These are phyloP conservation scores for Ilyonectria destructans DNA, from an alignment of 2,329 filamentous ascomycete genomes.

Conservation along the genomic window DNA sequence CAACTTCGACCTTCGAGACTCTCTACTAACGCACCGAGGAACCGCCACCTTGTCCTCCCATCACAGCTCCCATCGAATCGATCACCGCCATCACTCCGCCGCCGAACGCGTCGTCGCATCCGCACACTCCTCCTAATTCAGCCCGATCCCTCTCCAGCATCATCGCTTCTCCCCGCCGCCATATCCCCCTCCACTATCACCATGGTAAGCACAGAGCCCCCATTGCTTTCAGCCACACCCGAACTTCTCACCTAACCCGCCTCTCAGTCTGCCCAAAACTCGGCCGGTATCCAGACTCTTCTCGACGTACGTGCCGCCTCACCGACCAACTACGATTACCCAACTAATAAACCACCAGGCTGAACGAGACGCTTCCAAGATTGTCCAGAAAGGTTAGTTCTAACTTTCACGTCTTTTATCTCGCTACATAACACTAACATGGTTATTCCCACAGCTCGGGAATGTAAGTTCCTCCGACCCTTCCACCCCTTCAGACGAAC, in stretches of 20 bases:
- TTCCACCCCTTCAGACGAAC: constrained; percentile 23
- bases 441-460: constrained; percentile 74
- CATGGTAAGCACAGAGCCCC: constrained; percentile 43
- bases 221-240: constrained; percentile 17
- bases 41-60: constrained; percentile 19
- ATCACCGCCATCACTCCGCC: background rate
- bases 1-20: constrained; percentile 3
- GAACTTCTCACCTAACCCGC: constrained; percentile 42
- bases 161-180: background rate
- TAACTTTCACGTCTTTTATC: constrained; percentile 24
- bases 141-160: constrained; percentile 2
- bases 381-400: constrained; percentile 90
- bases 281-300: constrained; percentile 97
- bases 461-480: constrained; percentile 76
- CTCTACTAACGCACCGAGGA: constrained; percentile 2
- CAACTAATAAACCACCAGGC: constrained; percentile 71
- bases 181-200: constrained; percentile 25
- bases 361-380: constrained; percentile 98
- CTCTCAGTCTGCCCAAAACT: constrained; percentile 94
- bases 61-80: constrained; percentile 29
- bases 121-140: background rate
- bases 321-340: background rate
- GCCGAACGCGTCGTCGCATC: constrained; percentile 1
- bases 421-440: constrained; percentile 49
- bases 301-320: constrained; percentile 83